A percentile compares a stretch with the other conserved stretches of the same genome.
These are phyloP conservation scores for Cordyceps cateniannulata DNA, from an alignment of 2,329 filamentous ascomycete species.

Conservation along the genomic window DNA sequence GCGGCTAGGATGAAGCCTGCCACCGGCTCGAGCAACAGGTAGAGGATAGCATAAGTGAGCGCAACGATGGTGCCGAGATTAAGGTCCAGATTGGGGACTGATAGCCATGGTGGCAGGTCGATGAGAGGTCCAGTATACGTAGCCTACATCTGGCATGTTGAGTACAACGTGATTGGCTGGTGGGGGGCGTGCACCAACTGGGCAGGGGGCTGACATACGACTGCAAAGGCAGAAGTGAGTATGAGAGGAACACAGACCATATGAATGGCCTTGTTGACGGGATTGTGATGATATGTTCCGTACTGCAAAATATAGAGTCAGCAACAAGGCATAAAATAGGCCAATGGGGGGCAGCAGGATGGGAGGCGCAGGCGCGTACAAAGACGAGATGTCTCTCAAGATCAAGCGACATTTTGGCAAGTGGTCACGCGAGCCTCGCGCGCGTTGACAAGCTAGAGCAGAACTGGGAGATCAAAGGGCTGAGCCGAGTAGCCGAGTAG, in stretches of 20 bases:
- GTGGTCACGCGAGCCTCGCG: constrained; percentile 13
- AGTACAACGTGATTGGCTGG: constrained; percentile 8
- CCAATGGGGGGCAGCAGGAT: not conserved
- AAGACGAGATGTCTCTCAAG: constrained; percentile 78
- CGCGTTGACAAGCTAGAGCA: constrained; percentile 3
- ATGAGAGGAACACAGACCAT: constrained; percentile 74
- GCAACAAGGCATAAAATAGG: not conserved
- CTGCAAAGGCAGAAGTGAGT: constrained; percentile 61
- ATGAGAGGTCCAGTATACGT: constrained; percentile 58
- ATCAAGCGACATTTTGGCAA: constrained; percentile 56
- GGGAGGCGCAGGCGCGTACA: constrained; percentile 43
- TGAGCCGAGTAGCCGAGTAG: constrained; percentile 1
- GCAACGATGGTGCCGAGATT: constrained; percentile 61
- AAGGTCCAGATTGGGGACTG: constrained; percentile 58
- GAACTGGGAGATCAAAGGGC: not conserved
- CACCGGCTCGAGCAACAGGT: constrained; percentile 88
- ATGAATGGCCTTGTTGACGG: constrained; percentile 71
- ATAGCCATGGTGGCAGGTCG: constrained; percentile 59
- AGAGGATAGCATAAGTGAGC: constrained; percentile 68
- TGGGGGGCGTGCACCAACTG: not conserved
- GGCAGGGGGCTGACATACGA: constrained; percentile 43
- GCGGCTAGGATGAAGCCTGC: constrained; percentile 73
- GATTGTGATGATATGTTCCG: constrained; percentile 75
- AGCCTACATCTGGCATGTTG: constrained; percentile 34
- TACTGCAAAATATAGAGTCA: constrained; percentile 49